Percentiles rank a stretch among this genome's conserved stretches.
phyloP scores from a whole-genome alignment of 2,329 filamentous ascomycete genomes.

The Cordyceps fumosorosea region DNA sequence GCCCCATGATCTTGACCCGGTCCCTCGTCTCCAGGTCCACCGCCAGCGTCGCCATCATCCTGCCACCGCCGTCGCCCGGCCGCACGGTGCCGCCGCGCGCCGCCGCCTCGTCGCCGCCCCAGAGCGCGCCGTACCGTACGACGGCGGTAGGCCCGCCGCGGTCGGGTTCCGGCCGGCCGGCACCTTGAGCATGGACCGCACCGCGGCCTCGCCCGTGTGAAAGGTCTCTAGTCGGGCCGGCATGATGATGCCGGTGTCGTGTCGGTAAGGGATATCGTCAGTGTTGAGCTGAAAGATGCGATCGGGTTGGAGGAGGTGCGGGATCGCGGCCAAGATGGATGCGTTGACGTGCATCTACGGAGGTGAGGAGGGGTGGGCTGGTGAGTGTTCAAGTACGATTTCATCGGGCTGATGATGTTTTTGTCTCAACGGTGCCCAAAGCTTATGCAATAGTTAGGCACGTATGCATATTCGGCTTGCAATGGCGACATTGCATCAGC shows the following conservation, averaged over 20 bases:
- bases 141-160: slow-evolving; percentile 51
- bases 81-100: slow-evolving; percentile 24
- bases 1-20: slow-evolving; percentile 67
- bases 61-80: slow-evolving; percentile 34
- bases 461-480: background rate
- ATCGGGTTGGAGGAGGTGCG: background rate
- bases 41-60: slow-evolving; percentile 46
- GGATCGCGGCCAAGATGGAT: slow-evolving; percentile 3
- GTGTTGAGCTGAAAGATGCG: slow-evolving; percentile 8
- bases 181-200: slow-evolving; percentile 56
- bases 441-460: background rate
- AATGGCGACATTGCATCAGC: background rate
- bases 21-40: slow-evolving; percentile 48
- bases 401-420: background rate
- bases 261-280: background rate
- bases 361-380: background rate
- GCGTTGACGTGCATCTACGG: slow-evolving; percentile 4
- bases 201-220: slow-evolving; percentile 59
- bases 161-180: slow-evolving; percentile 60
- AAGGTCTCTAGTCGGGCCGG: slow-evolving; percentile 33
- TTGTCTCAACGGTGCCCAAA: background rate
- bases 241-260: slow-evolving; percentile 21
- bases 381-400: background rate
- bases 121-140: slow-evolving; percentile 56
- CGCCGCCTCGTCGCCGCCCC: slow-evolving; percentile 29